Percentiles rank a stretch among this genome's conserved stretches.
Conservation (phyloP, 139 green algal genomes). For the Chlorella sp. region DNA sequence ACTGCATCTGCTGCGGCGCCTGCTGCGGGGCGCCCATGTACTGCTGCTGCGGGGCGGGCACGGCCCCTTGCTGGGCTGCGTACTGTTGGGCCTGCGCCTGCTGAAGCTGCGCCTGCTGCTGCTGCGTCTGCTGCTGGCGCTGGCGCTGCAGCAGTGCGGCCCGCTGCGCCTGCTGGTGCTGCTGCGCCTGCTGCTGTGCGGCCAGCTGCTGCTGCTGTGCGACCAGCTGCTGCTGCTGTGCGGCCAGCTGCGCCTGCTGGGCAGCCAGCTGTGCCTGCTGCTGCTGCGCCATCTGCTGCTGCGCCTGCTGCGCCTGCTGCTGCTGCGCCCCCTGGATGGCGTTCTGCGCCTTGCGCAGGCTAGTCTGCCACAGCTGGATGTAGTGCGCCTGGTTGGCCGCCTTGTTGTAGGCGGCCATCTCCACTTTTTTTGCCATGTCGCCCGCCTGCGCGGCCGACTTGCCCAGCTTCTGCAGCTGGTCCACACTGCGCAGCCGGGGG, state of each 20-base stretch:
- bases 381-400: not conserved
- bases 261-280: not conserved
- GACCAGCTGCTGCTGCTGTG: slow-evolving; percentile 16
- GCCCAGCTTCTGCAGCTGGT: slow-evolving; percentile 18
- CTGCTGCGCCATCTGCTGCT: not conserved
- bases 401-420: not conserved
- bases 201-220: not conserved
- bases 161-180: slow-evolving; percentile 15
- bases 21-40: not conserved
- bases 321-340: slow-evolving; percentile 36
- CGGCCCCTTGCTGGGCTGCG: not conserved
- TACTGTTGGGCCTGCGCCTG: not conserved
- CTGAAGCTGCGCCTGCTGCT: slow-evolving; percentile 4
- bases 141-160: not conserved
- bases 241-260: slow-evolving; percentile 20
- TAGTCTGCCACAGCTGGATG: slow-evolving; percentile 38
- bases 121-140: not conserved
- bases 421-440: slow-evolving; percentile 12
- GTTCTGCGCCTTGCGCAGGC: slow-evolving; percentile 32
- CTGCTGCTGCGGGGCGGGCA: not conserved
- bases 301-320: not conserved
- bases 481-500: not conserved
- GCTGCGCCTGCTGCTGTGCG: not conserved
- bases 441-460: slow-evolving; percentile 34
- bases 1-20: not conserved